Conservation (phyloP, 306 rosid species). For the Begonia peltatifolia region DNA sequence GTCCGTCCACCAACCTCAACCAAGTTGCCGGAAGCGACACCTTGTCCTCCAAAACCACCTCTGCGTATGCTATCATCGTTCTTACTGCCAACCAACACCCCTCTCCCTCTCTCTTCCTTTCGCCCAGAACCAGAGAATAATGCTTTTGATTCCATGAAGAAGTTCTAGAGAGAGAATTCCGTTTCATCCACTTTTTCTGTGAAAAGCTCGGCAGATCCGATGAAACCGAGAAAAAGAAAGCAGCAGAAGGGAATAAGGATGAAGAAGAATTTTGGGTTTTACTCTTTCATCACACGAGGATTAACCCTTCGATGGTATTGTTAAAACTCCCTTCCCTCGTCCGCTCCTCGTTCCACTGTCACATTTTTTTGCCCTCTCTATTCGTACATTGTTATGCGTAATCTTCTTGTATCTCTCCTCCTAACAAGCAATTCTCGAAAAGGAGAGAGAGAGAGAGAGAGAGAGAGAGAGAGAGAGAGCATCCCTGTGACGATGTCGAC, state of each 20-base stretch:
- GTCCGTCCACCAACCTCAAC: no score
- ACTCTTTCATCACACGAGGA: not conserved
- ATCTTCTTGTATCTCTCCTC: not conserved
- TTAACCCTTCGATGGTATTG: not conserved
- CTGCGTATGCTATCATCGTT: not conserved
- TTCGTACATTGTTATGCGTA: not conserved
- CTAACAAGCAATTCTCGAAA: not conserved
- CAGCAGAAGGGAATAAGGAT: not conserved
- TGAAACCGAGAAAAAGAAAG: constrained; percentile 6
- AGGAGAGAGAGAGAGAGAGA: not conserved
- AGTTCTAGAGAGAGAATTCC: constrained; percentile 32
- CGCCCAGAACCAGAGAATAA: not conserved
- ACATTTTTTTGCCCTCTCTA: not conserved
- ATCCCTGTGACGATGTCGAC: constrained; percentile 44
- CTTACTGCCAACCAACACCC: constrained; percentile 1
- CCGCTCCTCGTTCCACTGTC: not conserved
- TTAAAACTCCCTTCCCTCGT: not conserved
- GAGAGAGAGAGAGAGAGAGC: not conserved
- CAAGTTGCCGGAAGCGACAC: no score
- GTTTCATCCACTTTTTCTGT: not conserved
- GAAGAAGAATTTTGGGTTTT: constrained; percentile 4
- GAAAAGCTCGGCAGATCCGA: constrained; percentile 9
- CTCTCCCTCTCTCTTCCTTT: not conserved
- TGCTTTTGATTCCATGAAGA: constrained; percentile 32
- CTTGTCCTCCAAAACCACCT: no score